Base-by-base conservation (phyloP, 306 rosid genomes). In the Rubus idaeus region DNA sequence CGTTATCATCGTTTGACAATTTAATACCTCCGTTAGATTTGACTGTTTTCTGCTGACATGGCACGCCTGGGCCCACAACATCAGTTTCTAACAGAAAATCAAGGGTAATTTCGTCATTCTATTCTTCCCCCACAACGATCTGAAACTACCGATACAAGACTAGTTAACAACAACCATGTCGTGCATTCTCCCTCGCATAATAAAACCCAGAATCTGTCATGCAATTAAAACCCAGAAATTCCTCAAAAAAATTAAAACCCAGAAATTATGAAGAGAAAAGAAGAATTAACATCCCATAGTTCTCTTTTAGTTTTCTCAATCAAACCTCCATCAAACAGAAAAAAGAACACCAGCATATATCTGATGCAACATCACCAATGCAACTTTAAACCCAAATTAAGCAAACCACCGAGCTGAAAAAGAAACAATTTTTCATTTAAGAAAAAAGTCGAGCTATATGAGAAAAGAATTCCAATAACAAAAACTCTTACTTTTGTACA, bases 321-420 rank as follows among this genome's bases (percentile, higher is more conserved):
- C 85, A 96, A 87, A 80, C 79, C 87, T 67, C 75, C 89, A 82
- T 92, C 96, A 68, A 96, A 83, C 56, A 90, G 84, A 88, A 96
- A 96, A 92, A 65, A 96, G 86, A 78, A 91, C 41, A 53, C 88
- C 93, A 1, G 39, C 93, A 77, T 88, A 92, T 68, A 88, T 77
- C 78, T 91, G 78, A 83, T 91, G 99, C 61, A 88, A 60, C 76
- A 86, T 46, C 83, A 92, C 89, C 80, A 96, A 85, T n/a, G 87
- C 83, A 66, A 90, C 77, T 84, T 89, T 96, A 96, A 85, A 74
- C 84, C 90, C 85, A 89, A 71, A 14, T 98, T 67, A 75, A 97
- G 26, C n/a, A 23, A 23, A 87, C 86, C 99, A 89, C 70, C 92
- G 94, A 82, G 84, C 99, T 96, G 88, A 75, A 60, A 73, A 40